Base-by-base conservation (phyloP, 495 filamentous ascomycete species). In the Neurospora sublineolata region DNA sequence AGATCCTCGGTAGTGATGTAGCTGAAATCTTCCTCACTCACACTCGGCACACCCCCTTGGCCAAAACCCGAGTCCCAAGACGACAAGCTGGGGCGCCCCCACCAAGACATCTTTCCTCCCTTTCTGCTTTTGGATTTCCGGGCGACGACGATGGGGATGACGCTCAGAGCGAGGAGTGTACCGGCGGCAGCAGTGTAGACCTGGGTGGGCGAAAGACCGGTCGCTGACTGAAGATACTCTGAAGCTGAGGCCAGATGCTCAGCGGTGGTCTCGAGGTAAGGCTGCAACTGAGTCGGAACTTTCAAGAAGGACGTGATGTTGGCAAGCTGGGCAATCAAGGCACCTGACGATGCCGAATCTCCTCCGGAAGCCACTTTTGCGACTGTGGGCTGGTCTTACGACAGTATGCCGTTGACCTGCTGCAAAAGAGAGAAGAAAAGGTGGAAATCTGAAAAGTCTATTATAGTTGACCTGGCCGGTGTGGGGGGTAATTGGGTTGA, bases 1-100 rank as follows among this genome's bases (percentile, higher is more conserved):
- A 90, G 82, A 72, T 93, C 91, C 69, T 89, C 89, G 10, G 88
- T 87, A 11, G 89, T 91, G 78, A 95, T 91, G 82, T 97, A 97
- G 76, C 87, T 88, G 80, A 89, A 97, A 77, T 94, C 91, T 12
- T 86, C 87, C 68, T 94, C 92, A 77, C 86, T 90, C 73, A 95
- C 89, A 72, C 89, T 82, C 10, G 89, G 88, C 23, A 81, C 78
- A 70, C 78, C 80, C 20, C 79, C 79, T 14, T 77, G 79, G 73
- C 77, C 82, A 79, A 84, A 78, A 41, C 84, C 83, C 60, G 88
- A 86, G 76, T 80, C 80, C 81, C 85, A 87, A 39, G 87, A 85
- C 68, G 87, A 87, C 69, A 88, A 79, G 71, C 81, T 83, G 72
- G 86, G 86, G 75, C 86, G 81, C 74, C 85, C 86, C 79, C 87